Base-by-base conservation (phyloP, 2,329 filamentous ascomycete genomes). In the Balansia obtecta region DNA sequence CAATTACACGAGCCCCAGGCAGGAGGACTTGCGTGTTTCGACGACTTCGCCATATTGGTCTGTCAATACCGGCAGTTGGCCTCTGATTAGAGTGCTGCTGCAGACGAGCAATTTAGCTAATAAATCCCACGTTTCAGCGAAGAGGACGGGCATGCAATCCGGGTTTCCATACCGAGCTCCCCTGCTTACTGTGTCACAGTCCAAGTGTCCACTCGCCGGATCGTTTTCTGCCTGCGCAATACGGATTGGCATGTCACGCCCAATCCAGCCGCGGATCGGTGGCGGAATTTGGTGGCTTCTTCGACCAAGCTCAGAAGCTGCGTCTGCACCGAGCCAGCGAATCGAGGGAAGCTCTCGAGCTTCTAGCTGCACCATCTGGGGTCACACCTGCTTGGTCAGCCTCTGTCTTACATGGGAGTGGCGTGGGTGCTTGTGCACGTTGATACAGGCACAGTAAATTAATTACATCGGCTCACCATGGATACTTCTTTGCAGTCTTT, bases 191-290 rank as follows among this genome's bases (percentile, higher is more conserved):
- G 11, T 15, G 9, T 37, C 5, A 5, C 34, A 37, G 10, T 37
- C 34, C 11, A 37, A 13, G 11, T 37, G 34, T 12, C 34, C 15
- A 37, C 34, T 37, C 27, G 7, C 27, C 27, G 27, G 4, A 27
- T 6, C 27, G 27, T 27, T 27, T 7, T 27, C 27, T 27, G 27
- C 27, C 27, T 27, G 27, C 27, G 27, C 27, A 27, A 8, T 27
- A 8, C 27, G 27, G 20, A 40, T 42, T 18, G 16, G 34, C 11
- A 33, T 32, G 42, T 44, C 42, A 41, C 20, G 39, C n/a, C 39
- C 39, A 41, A 18, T 40, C 39, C 45, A 48, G 46, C 46, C 46
- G 39, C 40, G 40, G 47, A 33, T 48, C 46, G 40, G 46, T 30
- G 22, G 30, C 40, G 40, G 47, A 30, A 37, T 37, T 44, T 32